A percentile compares a stretch with the other conserved stretches of the same genome.
Evolutionary conservation across 75 land plant genomes (phyloP).

Genomic region (Ceratopteris richardii): DNA sequence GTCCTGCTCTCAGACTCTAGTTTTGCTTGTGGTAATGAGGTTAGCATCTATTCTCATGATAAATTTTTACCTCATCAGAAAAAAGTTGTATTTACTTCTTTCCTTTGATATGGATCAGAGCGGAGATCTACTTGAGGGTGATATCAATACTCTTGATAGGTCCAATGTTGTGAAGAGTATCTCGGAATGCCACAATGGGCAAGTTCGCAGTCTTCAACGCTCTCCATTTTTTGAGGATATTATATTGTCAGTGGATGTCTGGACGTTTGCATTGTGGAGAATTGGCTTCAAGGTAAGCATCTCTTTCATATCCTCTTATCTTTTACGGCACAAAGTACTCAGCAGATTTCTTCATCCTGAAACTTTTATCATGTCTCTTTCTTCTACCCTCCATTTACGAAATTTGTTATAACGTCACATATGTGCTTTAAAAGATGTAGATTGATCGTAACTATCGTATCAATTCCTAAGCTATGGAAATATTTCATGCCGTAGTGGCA

Average conservation of each 20-base stretch:
- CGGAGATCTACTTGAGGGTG: constrained; percentile 21
- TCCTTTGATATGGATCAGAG: constrained; percentile 7
- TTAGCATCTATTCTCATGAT: too few species aligned
- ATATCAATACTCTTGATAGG: constrained; percentile 18
- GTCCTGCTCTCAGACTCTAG: constrained; percentile 2
- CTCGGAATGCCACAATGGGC: constrained; percentile 23
- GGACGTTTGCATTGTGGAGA: constrained; percentile 37
- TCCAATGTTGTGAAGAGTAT: constrained; percentile 5
- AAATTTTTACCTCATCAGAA: too few species aligned
- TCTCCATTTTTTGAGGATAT: constrained; percentile 33
- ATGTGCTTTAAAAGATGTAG: too few species aligned
- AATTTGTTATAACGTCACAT: too few species aligned
- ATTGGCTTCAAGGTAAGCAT: constrained; percentile 20
- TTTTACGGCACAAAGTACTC: too few species aligned
- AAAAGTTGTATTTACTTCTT: background rate
- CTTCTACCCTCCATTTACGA: too few species aligned
- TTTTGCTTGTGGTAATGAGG: constrained; percentile 30
- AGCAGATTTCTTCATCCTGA: too few species aligned
- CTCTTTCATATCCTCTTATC: background rate
- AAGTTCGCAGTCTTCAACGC: constrained; percentile 21
- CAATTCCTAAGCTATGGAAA: too few species aligned
- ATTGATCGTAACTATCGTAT: too few species aligned
- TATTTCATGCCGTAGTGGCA: too few species aligned
- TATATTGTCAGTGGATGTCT: constrained; percentile 19
- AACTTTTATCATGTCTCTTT: too few species aligned